Evolutionary conservation across 2,329 filamentous ascomycete genomes (phyloP).

Genomic region (Metarhizium sp.): DNA sequence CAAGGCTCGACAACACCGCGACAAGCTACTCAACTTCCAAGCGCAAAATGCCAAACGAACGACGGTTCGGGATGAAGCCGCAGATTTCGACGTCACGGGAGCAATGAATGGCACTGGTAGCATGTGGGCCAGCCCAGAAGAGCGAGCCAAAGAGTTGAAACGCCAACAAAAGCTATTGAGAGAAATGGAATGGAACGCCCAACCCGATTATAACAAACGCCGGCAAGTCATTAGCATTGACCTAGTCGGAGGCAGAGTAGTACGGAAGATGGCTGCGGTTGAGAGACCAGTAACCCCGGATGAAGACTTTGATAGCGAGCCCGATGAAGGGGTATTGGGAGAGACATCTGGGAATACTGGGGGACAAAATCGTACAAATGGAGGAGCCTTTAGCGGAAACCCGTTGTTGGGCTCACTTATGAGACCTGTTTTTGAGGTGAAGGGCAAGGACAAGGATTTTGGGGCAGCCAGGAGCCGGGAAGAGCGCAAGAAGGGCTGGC

Average conservation of each 20-base stretch:
- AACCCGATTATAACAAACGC: conserved; percentile 83
- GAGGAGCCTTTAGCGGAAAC: conserved; percentile 59
- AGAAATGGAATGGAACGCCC: conserved; percentile 78
- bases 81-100: conserved; percentile 46
- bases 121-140: conserved; percentile 79
- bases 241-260: conserved; percentile 65
- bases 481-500: conserved; percentile 39
- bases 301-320: conserved; percentile 25
- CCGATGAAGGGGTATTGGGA: conserved; percentile 20
- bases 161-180: conserved; percentile 74
- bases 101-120: conserved; percentile 34
- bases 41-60: conserved; percentile 78
- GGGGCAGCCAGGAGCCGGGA: conserved; percentile 30
- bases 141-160: conserved; percentile 75
- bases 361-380: conserved; percentile 16
- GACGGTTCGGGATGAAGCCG: conserved; percentile 76
- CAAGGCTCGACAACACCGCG: conserved; percentile 68
- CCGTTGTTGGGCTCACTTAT: conserved; percentile 58
- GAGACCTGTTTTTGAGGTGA: conserved; percentile 48
- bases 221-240: conserved; percentile 79
- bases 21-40: conserved; percentile 74
- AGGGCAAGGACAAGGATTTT: conserved; percentile 35
- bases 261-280: conserved; percentile 58
- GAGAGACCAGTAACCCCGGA: conserved; percentile 49
- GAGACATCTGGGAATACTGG: conserved; percentile 26